Evolutionary conservation across 371 early-diverging fungal species (phyloP), one percentile per base, ranked within the genome.

Genomic region (Smittium culicis): DNA sequence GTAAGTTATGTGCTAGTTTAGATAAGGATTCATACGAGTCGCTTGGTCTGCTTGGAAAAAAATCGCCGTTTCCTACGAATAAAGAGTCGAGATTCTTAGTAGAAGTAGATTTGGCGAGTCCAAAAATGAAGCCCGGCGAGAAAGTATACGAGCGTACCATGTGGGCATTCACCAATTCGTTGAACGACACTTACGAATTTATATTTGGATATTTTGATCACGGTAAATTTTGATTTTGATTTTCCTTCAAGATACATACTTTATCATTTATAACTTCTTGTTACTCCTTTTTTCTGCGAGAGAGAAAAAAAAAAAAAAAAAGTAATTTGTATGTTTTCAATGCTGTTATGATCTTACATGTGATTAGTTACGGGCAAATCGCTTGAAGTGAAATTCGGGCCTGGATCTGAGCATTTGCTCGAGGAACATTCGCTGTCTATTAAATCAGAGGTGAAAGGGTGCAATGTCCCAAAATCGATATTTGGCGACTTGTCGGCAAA

Each of bases 11-110:
- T 0, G 35, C 75, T 33, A 76, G 71, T 54, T 61, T 76, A 24
- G 66, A 68, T 65, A 76, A 76, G 59, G 77, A 76, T 56, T 72
- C 77, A 0, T 76, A 76, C 29, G 77, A 76, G 55, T 54, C 35
- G 2, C 54, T 72, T 3, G 77, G 77, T 0, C 25, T 76, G 33
- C 66, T 66, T 0, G 77, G 76, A 0, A 35, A 60, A 2, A 65
- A 54, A 35, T 68, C 77, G n/a, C 54, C 67, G 65, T 73, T 76
- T 30, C 77, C 77, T n/a, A 35, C 35, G n/a, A 35, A 35, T 14
- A 35, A 63, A 32, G 63, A 63, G 32, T 30, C 31, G n/a, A 63
- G 63, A 63, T 63, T 5, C n/a, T 20, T 32, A 34, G 34, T 63
- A 14, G 17, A 25, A 31, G n/a, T 63, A 24, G 63, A 63, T 63